Conservation (phyloP, 345 rosid genomes). For the Nasturtium officinale region DNA sequence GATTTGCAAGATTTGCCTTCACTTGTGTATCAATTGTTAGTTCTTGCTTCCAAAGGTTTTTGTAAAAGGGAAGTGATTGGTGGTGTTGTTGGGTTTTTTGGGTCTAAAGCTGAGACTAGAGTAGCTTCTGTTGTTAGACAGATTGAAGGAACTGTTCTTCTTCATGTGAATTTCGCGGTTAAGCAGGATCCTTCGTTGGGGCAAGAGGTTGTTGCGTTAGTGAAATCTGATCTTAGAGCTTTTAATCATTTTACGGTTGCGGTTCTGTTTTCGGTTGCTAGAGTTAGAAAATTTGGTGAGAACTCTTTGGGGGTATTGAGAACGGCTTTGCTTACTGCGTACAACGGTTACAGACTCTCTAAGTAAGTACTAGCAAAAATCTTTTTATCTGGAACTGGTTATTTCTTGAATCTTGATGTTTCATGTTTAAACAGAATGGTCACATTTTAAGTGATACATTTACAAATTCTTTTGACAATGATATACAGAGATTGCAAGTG, state of each 20-base stretch:
- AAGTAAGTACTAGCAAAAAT: conserved; percentile 43
- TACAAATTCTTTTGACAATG: conserved; percentile 18
- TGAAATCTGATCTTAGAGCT: conserved; percentile 59
- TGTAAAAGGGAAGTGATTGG: conserved; percentile 69
- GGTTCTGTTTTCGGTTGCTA: conserved; percentile 72
- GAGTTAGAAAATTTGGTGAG: conserved; percentile 68
- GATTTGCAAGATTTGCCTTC: conserved; percentile 83
- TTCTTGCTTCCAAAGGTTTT: conserved; percentile 81
- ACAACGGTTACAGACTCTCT: conserved; percentile 60
- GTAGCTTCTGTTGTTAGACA: conserved; percentile 62
- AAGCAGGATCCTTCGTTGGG: conserved; percentile 89
- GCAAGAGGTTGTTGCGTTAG: conserved; percentile 66
- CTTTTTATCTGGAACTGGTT: neutral
- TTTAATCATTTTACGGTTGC: conserved; percentile 72
- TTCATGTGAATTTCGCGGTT: conserved; percentile 84
- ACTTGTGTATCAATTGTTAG: conserved; percentile 68
- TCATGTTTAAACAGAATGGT: neutral
- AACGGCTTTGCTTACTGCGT: conserved; percentile 59
- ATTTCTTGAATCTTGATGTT: neutral
- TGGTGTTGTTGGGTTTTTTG: conserved; percentile 70
- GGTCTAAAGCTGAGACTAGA: conserved; percentile 54
- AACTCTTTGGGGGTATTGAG: conserved; percentile 56
- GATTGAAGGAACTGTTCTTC: conserved; percentile 79
- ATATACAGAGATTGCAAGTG: conserved; percentile 69
- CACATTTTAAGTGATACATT: neutral